Evolutionary conservation across 106 monocot species (phyloP).

Genomic region (Allium fistulosum): DNA sequence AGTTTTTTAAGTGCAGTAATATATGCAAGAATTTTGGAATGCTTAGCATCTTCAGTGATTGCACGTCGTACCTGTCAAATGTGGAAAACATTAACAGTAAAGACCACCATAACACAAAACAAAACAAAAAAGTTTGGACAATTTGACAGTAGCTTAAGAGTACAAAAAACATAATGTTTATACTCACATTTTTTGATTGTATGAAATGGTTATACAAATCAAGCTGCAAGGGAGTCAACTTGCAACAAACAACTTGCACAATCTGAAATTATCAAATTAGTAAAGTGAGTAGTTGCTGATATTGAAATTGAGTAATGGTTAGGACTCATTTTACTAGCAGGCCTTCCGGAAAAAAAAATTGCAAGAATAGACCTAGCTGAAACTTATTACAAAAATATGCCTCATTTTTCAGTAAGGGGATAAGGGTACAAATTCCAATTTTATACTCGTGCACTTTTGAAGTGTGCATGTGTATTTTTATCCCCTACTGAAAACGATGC

Average conservation of each 20-base stretch:
- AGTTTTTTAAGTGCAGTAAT: conserved; percentile 95
- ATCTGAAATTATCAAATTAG: conserved; percentile 38
- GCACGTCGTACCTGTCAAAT: conserved; percentile 58
- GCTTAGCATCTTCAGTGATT: conserved; percentile 65
- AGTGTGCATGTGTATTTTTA: too few species aligned
- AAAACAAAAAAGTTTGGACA: too few species aligned
- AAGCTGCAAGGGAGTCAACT: conserved; percentile 74
- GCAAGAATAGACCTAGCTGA: too few species aligned
- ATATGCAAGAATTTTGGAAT: conserved; percentile 88
- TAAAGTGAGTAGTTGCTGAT: too few species aligned
- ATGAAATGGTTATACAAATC: conserved; percentile 86
- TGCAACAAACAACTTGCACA: conserved; percentile 95
- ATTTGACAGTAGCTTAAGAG: too few species aligned
- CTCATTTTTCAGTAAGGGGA: too few species aligned
- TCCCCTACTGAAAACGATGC: neutral
- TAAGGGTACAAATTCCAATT: too few species aligned
- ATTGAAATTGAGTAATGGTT: neutral
- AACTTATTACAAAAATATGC: too few species aligned
- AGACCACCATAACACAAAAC: too few species aligned
- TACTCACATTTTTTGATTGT: conserved; percentile 91
- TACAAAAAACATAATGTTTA: neutral
- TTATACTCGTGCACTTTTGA: too few species aligned
- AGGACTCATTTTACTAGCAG: too few species aligned
- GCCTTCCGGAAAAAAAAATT: too few species aligned
- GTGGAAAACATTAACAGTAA: neutral